Evolutionary conservation across 1,284 basidiomycete genomes (phyloP).

Genomic region (Sanghuangporus weigelae): DNA sequence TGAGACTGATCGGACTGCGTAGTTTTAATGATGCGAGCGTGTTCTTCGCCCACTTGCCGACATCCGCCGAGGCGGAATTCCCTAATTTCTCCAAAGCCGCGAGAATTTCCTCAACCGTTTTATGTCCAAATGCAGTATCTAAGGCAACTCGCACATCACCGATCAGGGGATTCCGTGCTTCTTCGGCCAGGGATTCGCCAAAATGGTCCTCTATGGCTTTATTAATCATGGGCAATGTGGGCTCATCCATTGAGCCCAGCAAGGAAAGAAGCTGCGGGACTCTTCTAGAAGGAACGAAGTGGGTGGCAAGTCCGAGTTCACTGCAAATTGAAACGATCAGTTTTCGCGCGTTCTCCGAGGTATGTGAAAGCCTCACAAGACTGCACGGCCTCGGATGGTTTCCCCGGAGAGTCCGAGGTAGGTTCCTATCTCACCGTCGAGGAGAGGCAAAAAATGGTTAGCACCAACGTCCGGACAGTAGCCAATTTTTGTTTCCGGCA

Average conservation of each 20-base stretch:
- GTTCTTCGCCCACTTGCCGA: conserved; percentile 68
- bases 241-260: conserved; percentile 54
- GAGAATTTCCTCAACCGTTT: conserved; percentile 69
- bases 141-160: conserved; percentile 69
- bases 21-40: conserved; percentile 60
- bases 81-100: conserved; percentile 47
- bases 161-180: conserved; percentile 49
- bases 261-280: conserved; percentile 64
- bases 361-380: conserved; percentile 51
- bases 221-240: conserved; percentile 45
- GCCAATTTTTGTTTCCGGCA: conserved; percentile 96
- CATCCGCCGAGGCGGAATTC: conserved; percentile 37
- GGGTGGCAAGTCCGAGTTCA: conserved; percentile 87
- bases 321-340: conserved; percentile 33
- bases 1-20: conserved; percentile 87
- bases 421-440: conserved; percentile 90
- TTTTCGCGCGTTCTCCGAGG: not conserved
- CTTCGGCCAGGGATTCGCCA: conserved; percentile 52
- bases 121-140: conserved; percentile 71
- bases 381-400: conserved; percentile 67
- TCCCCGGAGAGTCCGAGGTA: conserved; percentile 91
- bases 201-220: conserved; percentile 65
- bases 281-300: conserved; percentile 76
- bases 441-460: conserved; percentile 81
- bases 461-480: conserved; percentile 91